Percentiles rank a stretch among this genome's conserved stretches.
Evolutionary conservation across 768 basidiomycete genomes (phyloP).

Genomic region (Phaeolepiota aurea): DNA sequence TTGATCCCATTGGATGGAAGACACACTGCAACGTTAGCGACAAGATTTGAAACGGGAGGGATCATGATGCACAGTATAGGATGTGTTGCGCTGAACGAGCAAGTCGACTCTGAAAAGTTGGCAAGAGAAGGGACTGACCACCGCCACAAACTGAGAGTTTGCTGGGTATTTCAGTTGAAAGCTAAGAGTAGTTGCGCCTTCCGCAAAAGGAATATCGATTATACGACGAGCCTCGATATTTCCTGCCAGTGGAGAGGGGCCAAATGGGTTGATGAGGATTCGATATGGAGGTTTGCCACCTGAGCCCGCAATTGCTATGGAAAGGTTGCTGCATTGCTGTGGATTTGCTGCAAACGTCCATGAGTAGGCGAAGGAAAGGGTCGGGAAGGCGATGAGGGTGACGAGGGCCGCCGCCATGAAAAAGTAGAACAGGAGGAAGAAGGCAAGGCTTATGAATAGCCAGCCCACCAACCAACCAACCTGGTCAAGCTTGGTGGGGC

Average conservation of each 20-base stretch:
- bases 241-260: constrained; percentile 51
- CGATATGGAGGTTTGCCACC: constrained; percentile 61
- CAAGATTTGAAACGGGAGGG: no score
- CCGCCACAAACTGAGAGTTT: constrained; percentile 67
- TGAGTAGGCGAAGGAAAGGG: constrained; percentile 27
- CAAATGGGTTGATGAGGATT: constrained; percentile 60
- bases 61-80: no score
- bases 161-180: constrained; percentile 60
- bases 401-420: background rate
- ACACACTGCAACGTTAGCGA: background rate
- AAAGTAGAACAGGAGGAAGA: background rate
- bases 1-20: background rate
- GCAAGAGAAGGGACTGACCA: constrained; percentile 39
- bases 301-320: constrained; percentile 44
- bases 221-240: constrained; percentile 59
- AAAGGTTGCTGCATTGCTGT: constrained; percentile 58
- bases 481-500: no score
- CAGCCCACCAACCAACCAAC: no score
- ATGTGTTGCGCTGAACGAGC: no score
- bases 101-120: background rate
- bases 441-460: background rate
- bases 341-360: constrained; percentile 43
- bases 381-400: constrained; percentile 15
- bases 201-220: constrained; percentile 44
- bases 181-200: constrained; percentile 25